Evolutionary conservation across 2,329 filamentous ascomycete genomes (phyloP), one percentile per base, ranked within the genome.

Genomic region (Trichoderma simmonsii): DNA sequence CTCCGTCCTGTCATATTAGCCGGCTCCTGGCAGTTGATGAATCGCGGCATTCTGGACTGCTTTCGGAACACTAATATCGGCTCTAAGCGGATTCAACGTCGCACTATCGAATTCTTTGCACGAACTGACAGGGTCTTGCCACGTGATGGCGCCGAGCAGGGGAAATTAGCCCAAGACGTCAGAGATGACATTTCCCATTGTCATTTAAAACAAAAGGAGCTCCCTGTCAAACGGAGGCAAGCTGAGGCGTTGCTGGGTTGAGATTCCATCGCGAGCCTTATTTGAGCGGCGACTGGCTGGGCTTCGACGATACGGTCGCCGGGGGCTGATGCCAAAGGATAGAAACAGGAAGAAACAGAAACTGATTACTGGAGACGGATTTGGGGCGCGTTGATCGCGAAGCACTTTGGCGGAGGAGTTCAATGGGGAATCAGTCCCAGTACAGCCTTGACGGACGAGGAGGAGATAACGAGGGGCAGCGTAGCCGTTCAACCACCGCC

Each of bases 21-120:
- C 36, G 28, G n/a, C 30, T 54, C 30, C 28, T 68, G 12, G 54
- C 54, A 24, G 43, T 54, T 56, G 48, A 21, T 59, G 24, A 67
- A 59, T 26, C 21, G 34, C 24, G 56, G 56, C 26, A 39, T 48
- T 28, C 39, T 51, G 56, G 34, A 14, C 36, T n/a, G 24, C 65
- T 48, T 51, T 34, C 11, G 62, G 56, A 69, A 36, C 66, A 34
- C 66, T 69, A 69, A 34, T 61, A 26, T 48, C 66, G 66, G 66
- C 56, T 69, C 26, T 24, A 68, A 69, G 65, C 65, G 65, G 65
- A 60, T 34, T 60, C 65, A 60, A 51, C 56, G 56, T 61, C 66
- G 56, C 66, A 69, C 66, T 69, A 69, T 69, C 56, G 66, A 69
- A 61, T 61, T 18, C 32, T 48, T 28, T 61, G 66, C 66, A 61